A percentile compares a stretch with the other conserved stretches of the same genome.
phyloP scores from a whole-genome alignment of 2,329 filamentous ascomycete genomes.

The Dryadomyces sulphureus region DNA sequence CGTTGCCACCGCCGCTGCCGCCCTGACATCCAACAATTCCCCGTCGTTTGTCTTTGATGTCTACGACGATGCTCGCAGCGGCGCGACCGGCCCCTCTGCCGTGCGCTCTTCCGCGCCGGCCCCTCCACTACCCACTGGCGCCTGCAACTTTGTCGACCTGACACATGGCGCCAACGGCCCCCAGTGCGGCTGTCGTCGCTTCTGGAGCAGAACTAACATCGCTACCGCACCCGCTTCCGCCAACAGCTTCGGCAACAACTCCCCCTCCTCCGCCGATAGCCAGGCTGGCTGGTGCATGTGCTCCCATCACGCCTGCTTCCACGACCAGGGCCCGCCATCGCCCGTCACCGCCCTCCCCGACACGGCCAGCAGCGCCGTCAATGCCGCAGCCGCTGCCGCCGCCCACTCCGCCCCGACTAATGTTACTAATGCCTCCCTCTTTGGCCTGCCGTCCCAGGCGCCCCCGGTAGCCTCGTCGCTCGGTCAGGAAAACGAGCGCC shows the following conservation, averaged over 20 bases:
- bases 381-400: not conserved
- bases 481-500: slow-evolving; percentile 38
- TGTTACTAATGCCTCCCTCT: slow-evolving; percentile 2
- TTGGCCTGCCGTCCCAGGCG: not conserved
- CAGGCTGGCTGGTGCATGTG: slow-evolving; percentile 45
- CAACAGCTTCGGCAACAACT: slow-evolving; percentile 14
- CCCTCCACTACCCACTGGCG: slow-evolving; percentile 31
- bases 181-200: slow-evolving; percentile 45
- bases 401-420: too few species aligned
- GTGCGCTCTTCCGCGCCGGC: slow-evolving; percentile 4
- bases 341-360: slow-evolving; percentile 9
- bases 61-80: slow-evolving; percentile 28
- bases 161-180: slow-evolving; percentile 34
- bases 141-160: slow-evolving; percentile 43
- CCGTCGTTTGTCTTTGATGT: slow-evolving; percentile 35
- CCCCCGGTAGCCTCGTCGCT: not conserved
- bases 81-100: not conserved
- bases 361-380: too few species aligned
- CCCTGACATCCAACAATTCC: slow-evolving; percentile 14
- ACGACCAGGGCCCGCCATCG: slow-evolving; percentile 24
- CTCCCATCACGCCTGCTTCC: slow-evolving; percentile 46
- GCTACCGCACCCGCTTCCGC: slow-evolving; percentile 7
- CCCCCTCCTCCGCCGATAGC: not conserved
- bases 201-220: slow-evolving; percentile 33
- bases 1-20: slow-evolving; percentile 21